These are phyloP conservation scores for Carex arenaria DNA, from an alignment of 202 grass and related monocot species.

Conservation along the genomic window DNA sequence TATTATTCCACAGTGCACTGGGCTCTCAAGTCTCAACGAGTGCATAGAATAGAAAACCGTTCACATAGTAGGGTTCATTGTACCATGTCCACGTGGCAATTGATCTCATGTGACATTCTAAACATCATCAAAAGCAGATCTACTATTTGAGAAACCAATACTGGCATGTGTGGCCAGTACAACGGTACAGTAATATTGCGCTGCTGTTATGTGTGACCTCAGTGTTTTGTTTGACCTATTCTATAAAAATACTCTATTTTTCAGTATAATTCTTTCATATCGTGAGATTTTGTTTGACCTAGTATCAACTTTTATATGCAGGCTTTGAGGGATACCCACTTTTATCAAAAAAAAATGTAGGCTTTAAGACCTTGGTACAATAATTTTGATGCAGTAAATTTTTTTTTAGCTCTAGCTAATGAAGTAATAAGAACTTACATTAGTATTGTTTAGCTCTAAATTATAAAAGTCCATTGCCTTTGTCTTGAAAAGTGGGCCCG, in stretches of 20 bases:
- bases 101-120: not conserved
- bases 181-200: not conserved
- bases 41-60: not conserved
- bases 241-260: not conserved
- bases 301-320: not conserved
- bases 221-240: no score
- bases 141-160: not conserved
- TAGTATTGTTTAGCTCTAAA: conserved; percentile 91
- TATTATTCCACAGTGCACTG: not conserved
- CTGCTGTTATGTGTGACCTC: not conserved
- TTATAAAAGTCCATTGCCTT: conserved; percentile 84
- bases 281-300: not conserved
- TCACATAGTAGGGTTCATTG: not conserved
- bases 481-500: conserved; percentile 76
- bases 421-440: conserved; percentile 48
- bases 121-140: not conserved
- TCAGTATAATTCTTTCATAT: not conserved
- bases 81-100: not conserved
- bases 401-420: not conserved
- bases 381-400: not conserved
- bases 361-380: not conserved
- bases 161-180: not conserved
- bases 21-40: not conserved
- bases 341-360: not conserved
- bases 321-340: not conserved